These are phyloP conservation scores for Hyaloperonospora brassicae DNA, from an alignment of 352 stramenopile species.

Conservation along the genomic window DNA sequence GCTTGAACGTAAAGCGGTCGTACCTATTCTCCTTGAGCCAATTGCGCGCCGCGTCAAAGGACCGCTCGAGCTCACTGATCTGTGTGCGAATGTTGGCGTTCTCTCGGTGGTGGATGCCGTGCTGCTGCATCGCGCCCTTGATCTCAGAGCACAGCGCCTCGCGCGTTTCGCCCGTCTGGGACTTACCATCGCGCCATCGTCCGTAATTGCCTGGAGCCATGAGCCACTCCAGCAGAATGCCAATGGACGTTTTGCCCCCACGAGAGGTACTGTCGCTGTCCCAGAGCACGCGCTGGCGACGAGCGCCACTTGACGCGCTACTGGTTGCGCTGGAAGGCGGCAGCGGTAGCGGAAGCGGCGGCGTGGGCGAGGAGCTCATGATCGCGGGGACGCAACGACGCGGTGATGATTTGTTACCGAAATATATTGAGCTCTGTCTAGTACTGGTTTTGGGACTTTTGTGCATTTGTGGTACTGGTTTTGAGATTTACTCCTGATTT, in stretches of 20 bases:
- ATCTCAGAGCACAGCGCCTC: constrained; percentile 70
- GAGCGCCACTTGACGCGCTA: constrained; percentile 4
- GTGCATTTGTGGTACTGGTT: too few relatives aligned
- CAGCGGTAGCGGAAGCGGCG: too few relatives aligned
- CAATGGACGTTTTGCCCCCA: constrained; percentile 67
- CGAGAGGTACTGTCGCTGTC: constrained; percentile 56
- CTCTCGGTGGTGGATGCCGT: constrained; percentile 60
- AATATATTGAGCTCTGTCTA: too few relatives aligned
- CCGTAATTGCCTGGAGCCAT: constrained; percentile 51
- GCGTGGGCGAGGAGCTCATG: too few relatives aligned
- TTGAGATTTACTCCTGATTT: too few relatives aligned
- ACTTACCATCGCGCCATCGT: constrained; percentile 60
- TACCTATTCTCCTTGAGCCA: constrained; percentile 49
- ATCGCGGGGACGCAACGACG: too few relatives aligned
- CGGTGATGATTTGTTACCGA: too few relatives aligned
- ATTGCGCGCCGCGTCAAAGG: constrained; percentile 41
- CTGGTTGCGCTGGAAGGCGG: too few relatives aligned
- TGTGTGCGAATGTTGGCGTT: constrained; percentile 79
- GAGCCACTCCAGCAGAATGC: constrained; percentile 62
- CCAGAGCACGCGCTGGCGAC: constrained; percentile 68
- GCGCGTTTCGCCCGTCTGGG: constrained; percentile 56
- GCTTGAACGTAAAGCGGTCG: constrained; percentile 20
- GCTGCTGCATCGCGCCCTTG: constrained; percentile 45
- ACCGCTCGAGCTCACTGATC: constrained; percentile 67
- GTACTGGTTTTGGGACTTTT: too few relatives aligned